phyloP scores from a whole-genome alignment of 352 stramenopile genomes.

The Phytophthora foliorum region DNA sequence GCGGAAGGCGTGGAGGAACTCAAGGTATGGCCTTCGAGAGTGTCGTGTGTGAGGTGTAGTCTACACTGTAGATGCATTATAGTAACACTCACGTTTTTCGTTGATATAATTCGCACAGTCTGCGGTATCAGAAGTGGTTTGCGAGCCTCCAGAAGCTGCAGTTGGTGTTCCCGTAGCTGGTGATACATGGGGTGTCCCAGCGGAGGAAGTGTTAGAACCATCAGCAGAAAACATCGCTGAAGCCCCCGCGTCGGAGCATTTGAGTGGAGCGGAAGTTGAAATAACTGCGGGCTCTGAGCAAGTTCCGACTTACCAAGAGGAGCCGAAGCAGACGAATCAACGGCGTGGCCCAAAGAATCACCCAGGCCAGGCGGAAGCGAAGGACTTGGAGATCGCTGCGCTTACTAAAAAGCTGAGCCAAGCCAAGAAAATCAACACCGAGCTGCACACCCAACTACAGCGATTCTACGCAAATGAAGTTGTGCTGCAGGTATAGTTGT shows the following conservation, averaged over 20 bases:
- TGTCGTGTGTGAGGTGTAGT: too few species aligned
- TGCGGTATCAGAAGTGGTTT: slow-evolving; percentile 8
- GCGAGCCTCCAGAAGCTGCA: background rate
- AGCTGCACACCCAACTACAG: slow-evolving; percentile 61
- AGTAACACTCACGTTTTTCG: background rate
- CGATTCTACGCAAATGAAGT: slow-evolving; percentile 59
- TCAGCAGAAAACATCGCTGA: background rate
- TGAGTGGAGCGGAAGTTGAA: background rate
- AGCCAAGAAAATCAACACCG: slow-evolving; percentile 54
- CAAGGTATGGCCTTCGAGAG: background rate
- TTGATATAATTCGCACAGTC: background rate
- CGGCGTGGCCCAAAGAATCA: slow-evolving; percentile 9
- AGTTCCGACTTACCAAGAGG: slow-evolving; percentile 8
- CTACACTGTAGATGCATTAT: background rate
- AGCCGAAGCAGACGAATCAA: background rate
- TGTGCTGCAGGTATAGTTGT: slow-evolving; percentile 48
- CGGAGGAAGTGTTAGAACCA: background rate
- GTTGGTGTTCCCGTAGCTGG: background rate
- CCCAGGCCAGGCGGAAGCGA: background rate
- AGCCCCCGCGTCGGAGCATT: background rate
- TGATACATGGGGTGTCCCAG: background rate
- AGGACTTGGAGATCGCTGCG: slow-evolving; percentile 24
- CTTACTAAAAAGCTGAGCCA: slow-evolving; percentile 56
- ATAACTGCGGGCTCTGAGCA: background rate
- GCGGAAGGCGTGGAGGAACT: background rate